phyloP scores from a whole-genome alignment of 2,329 filamentous ascomycete species.

The Microascus cirrosus region DNA sequence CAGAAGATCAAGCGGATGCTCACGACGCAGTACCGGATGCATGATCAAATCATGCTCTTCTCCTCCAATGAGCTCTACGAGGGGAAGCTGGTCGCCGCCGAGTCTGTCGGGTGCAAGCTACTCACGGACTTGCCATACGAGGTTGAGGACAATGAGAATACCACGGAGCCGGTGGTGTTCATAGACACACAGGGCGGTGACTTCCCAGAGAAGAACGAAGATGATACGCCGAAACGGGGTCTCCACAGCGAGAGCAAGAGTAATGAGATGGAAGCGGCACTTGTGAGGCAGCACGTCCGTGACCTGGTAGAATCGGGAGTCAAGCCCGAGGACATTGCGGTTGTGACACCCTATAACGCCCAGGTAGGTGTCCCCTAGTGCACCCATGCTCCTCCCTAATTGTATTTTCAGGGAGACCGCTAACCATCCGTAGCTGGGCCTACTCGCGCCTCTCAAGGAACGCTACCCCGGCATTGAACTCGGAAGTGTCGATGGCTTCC shows the following conservation, averaged over 20 bases:
- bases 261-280: constrained; percentile 78
- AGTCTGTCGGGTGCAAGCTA: constrained; percentile 62
- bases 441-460: constrained; percentile 73
- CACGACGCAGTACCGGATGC: constrained; percentile 96
- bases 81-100: constrained; percentile 67
- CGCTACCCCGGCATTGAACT: constrained; percentile 76
- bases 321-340: constrained; percentile 72
- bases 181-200: constrained; percentile 94
- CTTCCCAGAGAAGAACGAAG: constrained; percentile 72
- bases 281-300: constrained; percentile 69
- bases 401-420: not conserved
- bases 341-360: constrained; percentile 94
- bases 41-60: constrained; percentile 89
- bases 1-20: constrained; percentile 83
- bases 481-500: constrained; percentile 95
- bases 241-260: constrained; percentile 60
- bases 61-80: constrained; percentile 85
- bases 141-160: constrained; percentile 74
- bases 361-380: constrained; percentile 44
- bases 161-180: constrained; percentile 77
- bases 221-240: constrained; percentile 32
- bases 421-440: constrained; percentile 45
- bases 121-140: constrained; percentile 65
- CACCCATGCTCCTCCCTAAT: not conserved
- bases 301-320: constrained; percentile 71